Evolutionary conservation across 176 grass and related monocot genomes (phyloP).

Genomic region (Rhynchospora breviuscula): DNA sequence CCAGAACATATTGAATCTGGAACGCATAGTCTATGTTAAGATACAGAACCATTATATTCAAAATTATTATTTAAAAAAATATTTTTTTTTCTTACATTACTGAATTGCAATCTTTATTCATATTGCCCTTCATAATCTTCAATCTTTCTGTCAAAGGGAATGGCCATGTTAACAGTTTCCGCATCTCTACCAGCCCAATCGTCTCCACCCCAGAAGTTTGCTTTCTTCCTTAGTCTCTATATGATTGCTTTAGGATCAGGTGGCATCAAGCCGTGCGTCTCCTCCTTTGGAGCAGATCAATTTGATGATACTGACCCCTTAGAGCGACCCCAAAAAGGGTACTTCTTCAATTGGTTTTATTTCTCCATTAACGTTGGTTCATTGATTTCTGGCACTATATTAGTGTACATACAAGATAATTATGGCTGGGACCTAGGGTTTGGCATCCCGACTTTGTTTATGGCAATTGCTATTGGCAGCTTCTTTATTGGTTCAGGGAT

Average conservation of each 20-base stretch:
- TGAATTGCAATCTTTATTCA: too few relatives aligned
- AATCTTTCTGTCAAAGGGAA: conserved; percentile 17
- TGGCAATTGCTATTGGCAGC: conserved; percentile 50
- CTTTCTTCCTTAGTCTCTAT: conserved; percentile 46
- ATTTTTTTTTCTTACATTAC: too few relatives aligned
- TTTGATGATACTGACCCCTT: conserved; percentile 38
- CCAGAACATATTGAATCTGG: too few relatives aligned
- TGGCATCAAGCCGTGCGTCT: conserved; percentile 53
- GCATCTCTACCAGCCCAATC: background rate
- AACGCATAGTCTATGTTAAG: too few relatives aligned
- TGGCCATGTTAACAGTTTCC: conserved; percentile 9
- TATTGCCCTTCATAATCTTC: too few relatives aligned
- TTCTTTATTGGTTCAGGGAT: conserved; percentile 58
- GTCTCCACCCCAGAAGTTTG: background rate
- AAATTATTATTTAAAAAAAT: too few relatives aligned
- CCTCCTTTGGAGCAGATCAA: conserved; percentile 65
- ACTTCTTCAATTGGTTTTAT: conserved; percentile 90
- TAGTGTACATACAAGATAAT: conserved; percentile 78
- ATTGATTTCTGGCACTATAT: conserved; percentile 46
- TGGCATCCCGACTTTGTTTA: conserved; percentile 61
- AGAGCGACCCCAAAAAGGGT: conserved; percentile 38
- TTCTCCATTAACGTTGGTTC: conserved; percentile 74
- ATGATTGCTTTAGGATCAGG: conserved; percentile 52
- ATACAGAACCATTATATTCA: too few relatives aligned
- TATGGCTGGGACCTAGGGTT: conserved; percentile 75